phyloP scores from a whole-genome alignment of 257 asterid genomes.

The Lycium barbarum region DNA sequence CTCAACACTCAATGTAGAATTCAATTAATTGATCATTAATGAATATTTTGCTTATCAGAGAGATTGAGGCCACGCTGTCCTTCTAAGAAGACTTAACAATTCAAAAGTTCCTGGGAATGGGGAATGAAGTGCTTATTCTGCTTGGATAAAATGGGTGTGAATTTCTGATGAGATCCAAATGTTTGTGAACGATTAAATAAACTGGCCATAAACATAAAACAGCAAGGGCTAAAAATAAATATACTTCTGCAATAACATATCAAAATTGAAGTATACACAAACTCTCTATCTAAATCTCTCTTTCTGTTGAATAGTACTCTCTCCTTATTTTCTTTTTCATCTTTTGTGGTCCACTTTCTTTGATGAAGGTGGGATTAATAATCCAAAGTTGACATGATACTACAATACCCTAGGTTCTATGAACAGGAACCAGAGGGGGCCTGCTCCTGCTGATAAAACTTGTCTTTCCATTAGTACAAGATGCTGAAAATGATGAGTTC shows the following conservation, averaged over 20 bases:
- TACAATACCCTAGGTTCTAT: conserved; percentile 23
- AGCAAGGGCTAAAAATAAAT: neutral
- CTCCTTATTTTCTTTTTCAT: neutral
- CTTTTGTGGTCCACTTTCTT: too few relatives aligned
- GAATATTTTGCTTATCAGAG: neutral
- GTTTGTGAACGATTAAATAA: neutral
- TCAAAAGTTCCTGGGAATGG: neutral
- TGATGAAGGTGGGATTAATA: neutral
- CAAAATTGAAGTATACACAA: conserved; percentile 28
- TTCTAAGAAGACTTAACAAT: neutral
- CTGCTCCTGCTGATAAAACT: conserved; percentile 44
- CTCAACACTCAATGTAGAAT: neutral
- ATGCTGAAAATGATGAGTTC: conserved; percentile 42
- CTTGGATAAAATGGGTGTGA: too few relatives aligned
- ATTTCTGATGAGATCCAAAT: neutral
- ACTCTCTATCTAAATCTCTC: conserved; percentile 1
- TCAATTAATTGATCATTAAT: conserved; percentile 16
- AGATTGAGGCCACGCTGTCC: too few relatives aligned
- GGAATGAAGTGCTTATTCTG: too few relatives aligned
- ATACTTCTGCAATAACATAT: conserved; percentile 13
- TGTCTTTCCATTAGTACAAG: conserved; percentile 47
- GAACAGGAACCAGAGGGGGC: conserved; percentile 45
- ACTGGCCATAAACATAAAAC: neutral
- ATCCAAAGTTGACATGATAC: neutral
- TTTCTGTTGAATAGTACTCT: neutral